These are phyloP conservation scores for Casuarina cunninghamiana DNA, from an alignment of 306 rosid genomes.

Conservation along the genomic window DNA sequence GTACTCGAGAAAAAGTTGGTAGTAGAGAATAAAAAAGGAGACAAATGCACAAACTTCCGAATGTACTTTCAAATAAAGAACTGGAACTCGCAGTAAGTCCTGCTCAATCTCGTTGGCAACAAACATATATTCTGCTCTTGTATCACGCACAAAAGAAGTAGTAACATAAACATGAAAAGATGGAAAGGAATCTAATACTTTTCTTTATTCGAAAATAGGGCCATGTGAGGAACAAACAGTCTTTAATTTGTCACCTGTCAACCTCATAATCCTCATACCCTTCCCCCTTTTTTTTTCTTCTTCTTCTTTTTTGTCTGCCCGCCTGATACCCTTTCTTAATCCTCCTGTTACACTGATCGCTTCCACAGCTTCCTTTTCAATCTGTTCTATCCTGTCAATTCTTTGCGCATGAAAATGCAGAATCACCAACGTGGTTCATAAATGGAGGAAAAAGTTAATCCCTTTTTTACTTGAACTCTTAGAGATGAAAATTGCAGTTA, in stretches of 20 bases:
- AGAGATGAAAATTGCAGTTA: too few relatives aligned
- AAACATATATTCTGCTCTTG: not conserved
- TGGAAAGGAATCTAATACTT: constrained; percentile 7
- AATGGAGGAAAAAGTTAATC: too few relatives aligned
- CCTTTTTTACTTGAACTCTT: too few relatives aligned
- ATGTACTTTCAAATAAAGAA: not conserved
- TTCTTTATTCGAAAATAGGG: constrained; percentile 5
- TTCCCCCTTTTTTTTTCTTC: not conserved
- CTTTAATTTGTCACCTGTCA: not conserved
- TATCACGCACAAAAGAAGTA: not conserved
- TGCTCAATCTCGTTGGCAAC: not conserved
- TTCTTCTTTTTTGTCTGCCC: too few relatives aligned
- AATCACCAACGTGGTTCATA: too few relatives aligned
- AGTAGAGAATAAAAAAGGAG: too few relatives aligned
- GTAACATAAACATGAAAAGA: constrained; percentile 7
- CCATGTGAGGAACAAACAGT: not conserved
- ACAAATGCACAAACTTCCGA: not conserved
- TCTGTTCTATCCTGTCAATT: too few relatives aligned
- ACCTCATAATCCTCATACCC: not conserved
- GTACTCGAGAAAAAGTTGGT: not conserved
- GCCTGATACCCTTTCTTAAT: too few relatives aligned
- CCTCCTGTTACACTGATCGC: too few relatives aligned
- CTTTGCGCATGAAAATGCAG: too few relatives aligned
- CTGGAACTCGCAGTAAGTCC: not conserved
- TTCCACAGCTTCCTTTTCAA: too few relatives aligned